A percentile compares a stretch with the other conserved stretches of the same genome.
Evolutionary conservation across 2,329 filamentous ascomycete species (phyloP).

Genomic region (Fusarium setosum): DNA sequence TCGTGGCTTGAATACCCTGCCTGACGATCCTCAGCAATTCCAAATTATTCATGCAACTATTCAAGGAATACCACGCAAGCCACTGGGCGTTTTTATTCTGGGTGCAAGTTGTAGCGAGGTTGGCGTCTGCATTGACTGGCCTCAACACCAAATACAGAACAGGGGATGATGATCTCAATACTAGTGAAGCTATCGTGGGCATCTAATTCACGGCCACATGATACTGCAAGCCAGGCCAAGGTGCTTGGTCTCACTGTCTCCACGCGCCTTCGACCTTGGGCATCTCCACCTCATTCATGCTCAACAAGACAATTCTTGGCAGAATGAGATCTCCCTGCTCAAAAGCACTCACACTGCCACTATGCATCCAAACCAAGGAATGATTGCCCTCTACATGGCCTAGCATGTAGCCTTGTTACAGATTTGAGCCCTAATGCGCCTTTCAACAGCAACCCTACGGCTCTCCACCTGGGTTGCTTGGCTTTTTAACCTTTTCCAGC

Average conservation of each 20-base stretch:
- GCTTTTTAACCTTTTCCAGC: not conserved
- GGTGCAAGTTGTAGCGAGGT: not conserved
- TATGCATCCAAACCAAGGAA: not conserved
- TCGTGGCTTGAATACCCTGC: slow-evolving; percentile 1
- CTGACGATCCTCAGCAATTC: not conserved
- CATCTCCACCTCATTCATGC: too few species aligned
- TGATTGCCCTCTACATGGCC: not conserved
- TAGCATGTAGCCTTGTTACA: too few species aligned
- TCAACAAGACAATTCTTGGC: too few species aligned
- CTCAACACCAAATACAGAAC: too few species aligned
- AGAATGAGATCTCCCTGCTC: not conserved
- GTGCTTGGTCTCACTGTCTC: too few species aligned
- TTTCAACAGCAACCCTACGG: too few species aligned
- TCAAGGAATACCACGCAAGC: not conserved
- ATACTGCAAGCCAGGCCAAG: not conserved
- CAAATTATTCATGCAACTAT: not conserved
- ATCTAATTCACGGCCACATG: not conserved
- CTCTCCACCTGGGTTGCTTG: not conserved
- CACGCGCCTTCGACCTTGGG: too few species aligned
- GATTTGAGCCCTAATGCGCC: not conserved
- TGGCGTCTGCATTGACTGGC: too few species aligned
- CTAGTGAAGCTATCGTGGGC: too few species aligned
- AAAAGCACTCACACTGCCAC: not conserved
- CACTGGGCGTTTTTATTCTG: not conserved
- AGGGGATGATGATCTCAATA: too few species aligned